These are phyloP conservation scores for Magnusiomyces magnusii DNA, from an alignment of 1,139 yeast species.

Conservation along the genomic window DNA sequence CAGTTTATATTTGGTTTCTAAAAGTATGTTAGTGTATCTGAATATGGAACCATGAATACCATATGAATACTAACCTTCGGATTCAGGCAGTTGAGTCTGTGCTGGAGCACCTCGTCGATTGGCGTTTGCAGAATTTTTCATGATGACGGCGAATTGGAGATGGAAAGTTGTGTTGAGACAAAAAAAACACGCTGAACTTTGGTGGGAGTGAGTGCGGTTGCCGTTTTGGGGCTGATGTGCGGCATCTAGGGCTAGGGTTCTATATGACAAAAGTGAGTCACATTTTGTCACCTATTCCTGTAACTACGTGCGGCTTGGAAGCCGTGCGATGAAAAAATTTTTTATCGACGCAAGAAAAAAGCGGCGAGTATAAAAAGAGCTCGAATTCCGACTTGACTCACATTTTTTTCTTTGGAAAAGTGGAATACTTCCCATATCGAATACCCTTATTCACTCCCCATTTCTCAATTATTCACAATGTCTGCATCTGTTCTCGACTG, in stretches of 20 bases:
- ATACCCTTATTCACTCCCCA: constrained; percentile 6
- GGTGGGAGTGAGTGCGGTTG: too few species aligned
- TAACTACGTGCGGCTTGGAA: neutral
- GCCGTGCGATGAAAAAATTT: neutral
- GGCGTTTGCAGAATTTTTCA: constrained; percentile 10
- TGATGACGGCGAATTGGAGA: neutral
- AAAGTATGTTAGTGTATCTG: neutral
- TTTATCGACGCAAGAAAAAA: too few species aligned
- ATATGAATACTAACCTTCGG: constrained; percentile 9
- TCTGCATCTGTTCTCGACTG: constrained; percentile 36
- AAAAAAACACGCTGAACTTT: neutral
- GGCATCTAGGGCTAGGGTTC: neutral
- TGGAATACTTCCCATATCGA: constrained; percentile 4
- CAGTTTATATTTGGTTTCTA: constrained; percentile 39
- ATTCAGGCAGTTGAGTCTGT: constrained; percentile 9
- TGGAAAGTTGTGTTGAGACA: neutral
- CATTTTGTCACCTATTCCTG: neutral
- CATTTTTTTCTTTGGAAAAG: constrained; percentile 16
- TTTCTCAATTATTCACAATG: constrained; percentile 4
- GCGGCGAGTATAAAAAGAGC: too few species aligned
- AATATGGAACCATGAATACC: neutral
- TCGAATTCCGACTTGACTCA: too few species aligned
- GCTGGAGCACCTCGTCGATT: constrained; percentile 6
- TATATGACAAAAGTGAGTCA: neutral
- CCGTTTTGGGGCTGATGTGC: too few species aligned